A percentile compares a stretch with the other conserved stretches of the same genome.
These are phyloP conservation scores for Pyrus communis DNA, from an alignment of 306 rosid species.

Conservation along the genomic window DNA sequence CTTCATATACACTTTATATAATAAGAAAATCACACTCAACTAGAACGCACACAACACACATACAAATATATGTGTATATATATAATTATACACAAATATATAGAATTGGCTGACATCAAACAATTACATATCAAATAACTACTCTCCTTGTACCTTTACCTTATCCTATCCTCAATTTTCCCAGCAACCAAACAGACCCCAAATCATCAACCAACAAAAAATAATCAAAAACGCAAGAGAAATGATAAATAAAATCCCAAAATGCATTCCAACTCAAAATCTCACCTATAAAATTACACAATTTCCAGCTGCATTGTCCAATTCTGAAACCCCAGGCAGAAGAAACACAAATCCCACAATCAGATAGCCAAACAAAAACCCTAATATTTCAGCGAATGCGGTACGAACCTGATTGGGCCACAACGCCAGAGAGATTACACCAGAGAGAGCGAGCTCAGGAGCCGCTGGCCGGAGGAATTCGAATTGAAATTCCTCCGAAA, in stretches of 20 bases:
- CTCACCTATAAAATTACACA: not conserved
- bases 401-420: slow-evolving; percentile 8
- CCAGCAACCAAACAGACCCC: slow-evolving; percentile 5
- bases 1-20: slow-evolving; percentile 1
- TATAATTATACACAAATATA: not conserved
- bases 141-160: not conserved
- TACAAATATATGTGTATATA: not conserved
- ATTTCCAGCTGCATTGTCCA: slow-evolving; percentile 29
- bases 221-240: not conserved
- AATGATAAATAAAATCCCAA: not conserved
- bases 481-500: slow-evolving; percentile 9
- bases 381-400: slow-evolving; percentile 1
- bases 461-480: slow-evolving; percentile 8
- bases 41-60: not conserved
- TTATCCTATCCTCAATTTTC: not conserved
- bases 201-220: not conserved
- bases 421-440: not conserved
- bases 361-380: slow-evolving; percentile 19
- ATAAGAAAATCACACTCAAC: slow-evolving; percentile 6
- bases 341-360: not conserved
- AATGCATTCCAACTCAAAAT: not conserved
- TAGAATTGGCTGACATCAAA: not conserved
- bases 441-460: no score
- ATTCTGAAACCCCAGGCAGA: not conserved
- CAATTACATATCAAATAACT: not conserved